Evolutionary conservation across 1,284 basidiomycete species (phyloP).

Genomic region (Ustilago cynodontis): DNA sequence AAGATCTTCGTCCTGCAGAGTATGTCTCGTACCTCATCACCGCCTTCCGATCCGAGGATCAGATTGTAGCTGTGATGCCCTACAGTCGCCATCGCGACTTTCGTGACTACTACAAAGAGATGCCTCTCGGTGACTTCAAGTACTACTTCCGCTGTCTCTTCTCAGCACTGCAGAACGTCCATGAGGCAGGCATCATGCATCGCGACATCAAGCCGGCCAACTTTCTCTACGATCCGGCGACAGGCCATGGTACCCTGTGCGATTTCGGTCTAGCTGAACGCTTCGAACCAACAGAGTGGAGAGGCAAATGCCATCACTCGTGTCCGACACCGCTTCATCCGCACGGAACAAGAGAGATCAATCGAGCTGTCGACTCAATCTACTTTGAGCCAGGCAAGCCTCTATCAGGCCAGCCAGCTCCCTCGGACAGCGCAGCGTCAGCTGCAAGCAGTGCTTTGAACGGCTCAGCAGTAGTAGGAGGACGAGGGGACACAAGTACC

Average conservation of each 20-base stretch:
- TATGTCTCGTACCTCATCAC: constrained; percentile 81
- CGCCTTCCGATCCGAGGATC: constrained; percentile 90
- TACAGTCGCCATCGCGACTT: constrained; percentile 94
- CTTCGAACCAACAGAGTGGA: constrained; percentile 64
- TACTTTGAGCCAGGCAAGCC: constrained; percentile 63
- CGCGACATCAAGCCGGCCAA: constrained; percentile 99
- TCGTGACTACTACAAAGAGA: constrained; percentile 81
- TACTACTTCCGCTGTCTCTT: constrained; percentile 92
- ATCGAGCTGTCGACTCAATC: constrained; percentile 54
- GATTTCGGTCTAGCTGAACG: constrained; percentile 84
- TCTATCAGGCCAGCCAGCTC: constrained; percentile 30
- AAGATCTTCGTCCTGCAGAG: constrained; percentile 74
- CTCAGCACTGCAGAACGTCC: constrained; percentile 88
- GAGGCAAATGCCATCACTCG: constrained; percentile 68
- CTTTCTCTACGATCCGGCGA: constrained; percentile 90
- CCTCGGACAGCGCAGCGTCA: constrained; percentile 14
- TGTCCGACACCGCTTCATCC: constrained; percentile 56
- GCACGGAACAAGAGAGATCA: constrained; percentile 62
- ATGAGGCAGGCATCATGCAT: constrained; percentile 89
- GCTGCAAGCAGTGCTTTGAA: constrained; percentile 70
- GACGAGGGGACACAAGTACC: constrained; percentile 7
- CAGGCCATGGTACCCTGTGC: constrained; percentile 86
- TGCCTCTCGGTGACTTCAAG: constrained; percentile 82
- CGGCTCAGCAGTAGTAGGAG: constrained; percentile 27
- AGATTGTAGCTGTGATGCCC: constrained; percentile 94